Base-by-base conservation (phyloP, 257 asterid genomes). In the Primulina eburnea region DNA sequence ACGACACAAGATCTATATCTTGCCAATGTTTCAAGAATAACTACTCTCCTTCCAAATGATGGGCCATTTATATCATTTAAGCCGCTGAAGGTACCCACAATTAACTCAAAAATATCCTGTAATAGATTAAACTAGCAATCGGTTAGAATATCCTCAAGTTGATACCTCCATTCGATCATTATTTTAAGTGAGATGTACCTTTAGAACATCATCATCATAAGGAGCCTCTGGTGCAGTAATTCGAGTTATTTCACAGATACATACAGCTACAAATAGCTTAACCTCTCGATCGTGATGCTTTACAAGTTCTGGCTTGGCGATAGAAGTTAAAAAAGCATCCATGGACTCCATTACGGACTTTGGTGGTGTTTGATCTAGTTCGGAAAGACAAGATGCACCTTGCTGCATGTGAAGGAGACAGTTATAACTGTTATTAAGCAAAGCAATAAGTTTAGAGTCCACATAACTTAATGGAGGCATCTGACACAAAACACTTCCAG, bases 171-270 rank as follows among this genome's bases (percentile, higher is more conserved):
- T 55, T 56, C 34, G 65, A 60, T 38, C 37, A 16, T 59, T 32
- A 30, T 67, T 67, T 76, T 70, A 53, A 65, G 40, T 71, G n/a
- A 59, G 43, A 71, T 50, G 58, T 83, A 94, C 99, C 97, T 92
- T 94, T 68, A 94, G 75, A 64, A 85, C 73, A 77, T 89, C 94
- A 72, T 94, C 99, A 47, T 81, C 86, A 60, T 88, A 94, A 32
- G 99, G 99, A 75, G 97, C 90, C 77, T 89, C 96, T 0, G 99
- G 99, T 69, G 99, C 98, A 75, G 97, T 94, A 62, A 94, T 92
- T 73, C 99, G 87, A 73, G 96, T 92, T 76, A 94, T 94, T 82
- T 94, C 99, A 73, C 99, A 94, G 18, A 88, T 83, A 78, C 99
- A 92, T 10, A 98, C 86, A 74, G 99, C 97, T 53, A 94, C 96